Conservation (phyloP, 2,329 filamentous ascomycete genomes). For the Aspergillus chevalieri region DNA sequence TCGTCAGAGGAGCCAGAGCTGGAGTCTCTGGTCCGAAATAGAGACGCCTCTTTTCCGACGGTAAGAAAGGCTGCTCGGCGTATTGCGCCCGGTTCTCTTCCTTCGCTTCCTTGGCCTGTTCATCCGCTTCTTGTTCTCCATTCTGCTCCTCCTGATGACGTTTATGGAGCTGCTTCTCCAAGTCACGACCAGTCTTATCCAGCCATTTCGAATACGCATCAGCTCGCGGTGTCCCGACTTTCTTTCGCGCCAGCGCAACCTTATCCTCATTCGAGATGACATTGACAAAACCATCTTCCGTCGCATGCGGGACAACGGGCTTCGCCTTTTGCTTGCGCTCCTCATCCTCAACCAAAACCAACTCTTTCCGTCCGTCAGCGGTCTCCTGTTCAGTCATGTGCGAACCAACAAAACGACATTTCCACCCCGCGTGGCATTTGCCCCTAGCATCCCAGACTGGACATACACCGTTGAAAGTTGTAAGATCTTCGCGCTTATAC, state of each 20-base stretch:
- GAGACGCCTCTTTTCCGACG: constrained; percentile 86
- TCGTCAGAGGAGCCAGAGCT: constrained; percentile 87
- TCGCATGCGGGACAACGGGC: constrained; percentile 21
- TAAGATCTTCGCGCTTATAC: constrained; percentile 73
- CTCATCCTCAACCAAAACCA: constrained; percentile 61
- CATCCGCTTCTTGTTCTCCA: constrained; percentile 19
- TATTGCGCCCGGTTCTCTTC: constrained; percentile 74
- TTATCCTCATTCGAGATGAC: constrained; percentile 64
- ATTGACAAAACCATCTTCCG: constrained; percentile 65
- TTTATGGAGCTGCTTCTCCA: constrained; percentile 47
- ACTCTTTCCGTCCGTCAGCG: constrained; percentile 74
- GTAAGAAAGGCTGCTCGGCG: constrained; percentile 76
- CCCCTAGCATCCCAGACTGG: constrained; percentile 74
- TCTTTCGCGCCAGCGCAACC: constrained; percentile 67
- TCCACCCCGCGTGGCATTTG: constrained; percentile 80
- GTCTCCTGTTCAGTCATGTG: constrained; percentile 76
- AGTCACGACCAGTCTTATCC: constrained; percentile 53
- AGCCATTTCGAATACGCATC: constrained; percentile 75
- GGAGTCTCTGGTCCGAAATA: constrained; percentile 95
- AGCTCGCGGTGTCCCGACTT: constrained; percentile 62
- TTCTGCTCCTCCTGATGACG: constrained; percentile 32
- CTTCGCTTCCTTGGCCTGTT: constrained; percentile 37
- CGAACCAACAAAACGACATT: constrained; percentile 81
- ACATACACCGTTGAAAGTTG: constrained; percentile 69
- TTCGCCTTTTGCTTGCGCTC: constrained; percentile 40